Evolutionary conservation across 306 rosid species (phyloP).

Genomic region (Erythrophleum fordii): DNA sequence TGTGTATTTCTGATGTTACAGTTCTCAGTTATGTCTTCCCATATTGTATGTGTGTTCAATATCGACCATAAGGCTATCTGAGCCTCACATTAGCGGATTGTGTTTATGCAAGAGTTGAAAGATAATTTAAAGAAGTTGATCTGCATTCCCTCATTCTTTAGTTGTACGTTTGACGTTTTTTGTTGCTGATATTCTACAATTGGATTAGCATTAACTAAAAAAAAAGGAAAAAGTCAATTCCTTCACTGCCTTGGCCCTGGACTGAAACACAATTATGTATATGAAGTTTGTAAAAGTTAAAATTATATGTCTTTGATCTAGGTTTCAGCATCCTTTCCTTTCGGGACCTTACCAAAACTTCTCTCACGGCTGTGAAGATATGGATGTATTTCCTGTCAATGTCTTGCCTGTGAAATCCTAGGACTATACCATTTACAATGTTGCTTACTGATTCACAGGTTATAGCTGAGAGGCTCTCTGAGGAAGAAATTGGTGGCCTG

Average conservation of each 20-base stretch:
- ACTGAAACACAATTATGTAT: not conserved
- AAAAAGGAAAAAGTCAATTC: conserved; percentile 5
- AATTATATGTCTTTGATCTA: not conserved
- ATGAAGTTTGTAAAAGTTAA: conserved; percentile 6
- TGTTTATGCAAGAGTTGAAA: conserved; percentile 1
- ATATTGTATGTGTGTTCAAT: not conserved
- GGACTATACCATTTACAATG: conserved; percentile 15
- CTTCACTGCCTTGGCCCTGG: conserved; percentile 29
- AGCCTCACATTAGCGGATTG: too few species aligned
- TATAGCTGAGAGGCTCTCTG: conserved; percentile 67
- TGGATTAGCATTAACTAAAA: not conserved
- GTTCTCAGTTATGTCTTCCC: not conserved
- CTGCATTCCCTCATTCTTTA: not conserved
- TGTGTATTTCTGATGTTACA: not conserved
- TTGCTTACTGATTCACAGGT: conserved; percentile 45
- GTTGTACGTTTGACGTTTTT: not conserved
- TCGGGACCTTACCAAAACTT: conserved; percentile 11
- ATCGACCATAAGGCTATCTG: conserved; percentile 5
- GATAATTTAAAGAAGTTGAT: conserved; percentile 3
- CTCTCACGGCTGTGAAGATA: not conserved
- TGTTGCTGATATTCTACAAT: conserved; percentile 4
- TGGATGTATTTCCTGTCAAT: conserved; percentile 13
- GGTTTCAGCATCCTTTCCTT: not conserved
- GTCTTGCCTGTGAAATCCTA: conserved; percentile 17
- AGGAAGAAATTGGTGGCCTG: conserved; percentile 71